A percentile compares a stretch with the other conserved stretches of the same genome.
phyloP scores from a whole-genome alignment of 2,329 filamentous ascomycete genomes.

The Claviceps pusilla region DNA sequence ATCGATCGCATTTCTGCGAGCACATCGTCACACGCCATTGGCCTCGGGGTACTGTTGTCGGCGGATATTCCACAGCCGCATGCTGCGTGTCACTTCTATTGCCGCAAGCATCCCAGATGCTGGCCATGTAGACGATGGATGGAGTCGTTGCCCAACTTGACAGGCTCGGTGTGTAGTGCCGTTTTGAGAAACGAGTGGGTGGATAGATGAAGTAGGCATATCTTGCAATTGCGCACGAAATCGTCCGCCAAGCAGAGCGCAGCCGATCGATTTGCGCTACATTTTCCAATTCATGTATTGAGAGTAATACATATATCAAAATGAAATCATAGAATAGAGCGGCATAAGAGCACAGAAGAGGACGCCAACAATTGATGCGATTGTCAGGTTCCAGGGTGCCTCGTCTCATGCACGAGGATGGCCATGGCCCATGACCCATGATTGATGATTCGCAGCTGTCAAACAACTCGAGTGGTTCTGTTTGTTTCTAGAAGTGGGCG shows the following conservation, averaged over 20 bases:
- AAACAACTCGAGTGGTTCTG: conserved; percentile 10
- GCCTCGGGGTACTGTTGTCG: background rate
- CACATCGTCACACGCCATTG: background rate
- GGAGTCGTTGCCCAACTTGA: background rate
- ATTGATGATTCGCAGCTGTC: background rate
- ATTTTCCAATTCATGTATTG: background rate
- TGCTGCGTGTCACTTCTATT: background rate
- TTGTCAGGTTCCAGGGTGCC: background rate
- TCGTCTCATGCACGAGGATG: background rate
- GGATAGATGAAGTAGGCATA: background rate
- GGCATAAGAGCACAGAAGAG: no score
- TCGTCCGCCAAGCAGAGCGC: background rate
- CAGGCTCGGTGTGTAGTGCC: no score
- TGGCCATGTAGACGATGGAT: background rate
- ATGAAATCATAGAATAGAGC: no score
- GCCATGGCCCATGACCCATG: background rate
- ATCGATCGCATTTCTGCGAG: background rate
- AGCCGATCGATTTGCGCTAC: background rate
- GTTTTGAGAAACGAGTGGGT: background rate
- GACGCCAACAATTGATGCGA: background rate
- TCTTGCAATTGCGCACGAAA: background rate
- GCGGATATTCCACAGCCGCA: background rate
- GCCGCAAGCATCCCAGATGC: background rate
- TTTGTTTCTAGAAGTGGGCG: conserved; percentile 13
- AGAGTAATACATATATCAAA: no score